phyloP scores from a whole-genome alignment of 1,284 basidiomycete genomes.

The Clitocybe nebularis region DNA sequence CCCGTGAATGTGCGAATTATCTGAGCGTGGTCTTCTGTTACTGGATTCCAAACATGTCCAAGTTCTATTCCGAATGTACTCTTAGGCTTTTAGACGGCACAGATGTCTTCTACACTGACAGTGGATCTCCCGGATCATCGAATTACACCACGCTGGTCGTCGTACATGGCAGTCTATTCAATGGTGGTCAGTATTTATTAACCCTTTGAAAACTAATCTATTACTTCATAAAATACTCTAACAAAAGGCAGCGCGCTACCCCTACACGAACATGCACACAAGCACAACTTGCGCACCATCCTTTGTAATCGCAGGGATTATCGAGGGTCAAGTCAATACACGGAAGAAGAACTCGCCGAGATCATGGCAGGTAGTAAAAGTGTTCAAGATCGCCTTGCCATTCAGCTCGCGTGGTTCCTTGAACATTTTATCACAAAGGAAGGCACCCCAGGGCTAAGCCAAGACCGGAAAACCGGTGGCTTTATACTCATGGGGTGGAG shows the following conservation, averaged over 20 bases:
- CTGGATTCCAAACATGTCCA: no score
- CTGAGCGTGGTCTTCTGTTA: no score
- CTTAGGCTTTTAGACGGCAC: slow-evolving; percentile 15
- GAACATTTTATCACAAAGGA: slow-evolving; percentile 23
- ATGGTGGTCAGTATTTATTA: slow-evolving; percentile 21
- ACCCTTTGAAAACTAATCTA: neutral
- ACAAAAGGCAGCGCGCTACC: neutral
- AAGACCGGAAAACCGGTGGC: slow-evolving; percentile 23
- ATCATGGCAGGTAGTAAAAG: slow-evolving; percentile 18
- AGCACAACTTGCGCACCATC: slow-evolving; percentile 26
- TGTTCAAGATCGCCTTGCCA: slow-evolving; percentile 25
- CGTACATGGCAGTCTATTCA: slow-evolving; percentile 30
- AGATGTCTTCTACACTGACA: slow-evolving; percentile 28
- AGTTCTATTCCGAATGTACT: slow-evolving; percentile 3
- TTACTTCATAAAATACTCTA: neutral
- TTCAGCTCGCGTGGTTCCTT: slow-evolving; percentile 23
- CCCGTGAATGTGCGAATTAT: no score
- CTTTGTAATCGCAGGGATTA: slow-evolving; percentile 29
- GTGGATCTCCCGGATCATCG: slow-evolving; percentile 25
- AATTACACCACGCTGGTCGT: slow-evolving; percentile 30
- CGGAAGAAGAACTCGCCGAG: slow-evolving; percentile 27
- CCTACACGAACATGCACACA: slow-evolving; percentile 19
- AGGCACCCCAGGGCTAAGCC: slow-evolving; percentile 20
- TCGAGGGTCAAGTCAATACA: slow-evolving; percentile 29
- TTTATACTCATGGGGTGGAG: slow-evolving; percentile 32